phyloP scores from a whole-genome alignment of 2,329 filamentous ascomycete species.

The Pseudopyrenochaeta lycopersici region DNA sequence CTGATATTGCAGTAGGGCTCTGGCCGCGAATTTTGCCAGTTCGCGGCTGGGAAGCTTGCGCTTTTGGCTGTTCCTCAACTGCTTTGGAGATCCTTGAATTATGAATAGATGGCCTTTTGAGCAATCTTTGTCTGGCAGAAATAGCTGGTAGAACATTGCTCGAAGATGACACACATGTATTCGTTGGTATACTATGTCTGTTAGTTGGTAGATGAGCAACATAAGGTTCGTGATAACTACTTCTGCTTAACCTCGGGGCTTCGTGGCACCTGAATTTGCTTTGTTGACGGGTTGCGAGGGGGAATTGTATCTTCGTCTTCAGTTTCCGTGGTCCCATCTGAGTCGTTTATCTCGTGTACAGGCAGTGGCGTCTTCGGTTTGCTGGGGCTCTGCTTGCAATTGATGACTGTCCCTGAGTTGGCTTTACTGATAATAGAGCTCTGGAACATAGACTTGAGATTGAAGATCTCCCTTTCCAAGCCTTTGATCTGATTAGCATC shows the following conservation, averaged over 20 bases:
- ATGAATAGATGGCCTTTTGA: conserved; percentile 29
- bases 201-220: conserved; percentile 3
- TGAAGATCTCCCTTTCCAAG: conserved; percentile 16
- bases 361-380: not conserved
- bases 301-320: conserved; percentile 13
- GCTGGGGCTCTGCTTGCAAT: not conserved
- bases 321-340: conserved; percentile 9
- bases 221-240: not conserved
- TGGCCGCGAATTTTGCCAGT: not conserved
- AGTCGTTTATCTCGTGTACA: not conserved
- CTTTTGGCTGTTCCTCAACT: not conserved
- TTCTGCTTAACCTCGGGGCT: not conserved
- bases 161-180: conserved; percentile 4
- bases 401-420: not conserved
- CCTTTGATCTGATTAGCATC: conserved; percentile 12
- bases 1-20: conserved; percentile 4
- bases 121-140: conserved; percentile 26
- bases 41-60: not conserved
- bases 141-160: conserved; percentile 6
- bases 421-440: not conserved
- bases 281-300: not conserved
- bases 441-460: conserved; percentile 2
- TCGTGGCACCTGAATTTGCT: conserved; percentile 9
- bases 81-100: conserved; percentile 17
- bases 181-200: not conserved